Conservation (phyloP, 2,329 filamentous ascomycete species). For the Xylariaceae sp. region DNA sequence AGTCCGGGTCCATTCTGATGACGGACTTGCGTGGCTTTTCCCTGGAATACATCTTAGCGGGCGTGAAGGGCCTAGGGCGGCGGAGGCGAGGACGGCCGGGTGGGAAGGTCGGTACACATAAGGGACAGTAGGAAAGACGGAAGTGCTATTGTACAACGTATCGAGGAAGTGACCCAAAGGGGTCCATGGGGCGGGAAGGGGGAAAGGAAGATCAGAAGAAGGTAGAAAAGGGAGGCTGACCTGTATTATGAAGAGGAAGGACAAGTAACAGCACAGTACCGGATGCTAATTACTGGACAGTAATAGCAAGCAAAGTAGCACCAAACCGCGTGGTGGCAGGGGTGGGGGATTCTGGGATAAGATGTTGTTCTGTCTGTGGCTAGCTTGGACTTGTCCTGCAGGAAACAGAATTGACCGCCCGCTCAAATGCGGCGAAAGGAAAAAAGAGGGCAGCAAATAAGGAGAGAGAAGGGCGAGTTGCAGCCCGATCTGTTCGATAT, state of each 20-base stretch:
- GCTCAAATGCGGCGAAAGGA: conserved; percentile 29
- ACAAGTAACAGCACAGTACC: conserved; percentile 29
- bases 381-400: conserved; percentile 30
- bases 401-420: conserved; percentile 31
- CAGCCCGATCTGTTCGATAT: conserved; percentile 32
- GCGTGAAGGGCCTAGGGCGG: conserved; percentile 28
- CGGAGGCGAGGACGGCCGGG: conserved; percentile 26
- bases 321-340: conserved; percentile 32
- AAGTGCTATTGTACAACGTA: conserved; percentile 33
- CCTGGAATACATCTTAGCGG: conserved; percentile 50
- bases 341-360: conserved; percentile 28
- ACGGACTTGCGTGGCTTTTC: conserved; percentile 43
- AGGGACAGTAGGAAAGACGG: conserved; percentile 22
- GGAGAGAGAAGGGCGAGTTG: conserved; percentile 24
- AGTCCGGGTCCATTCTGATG: conserved; percentile 64
- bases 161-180: conserved; percentile 34
- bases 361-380: conserved; percentile 29
- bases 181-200: conserved; percentile 32
- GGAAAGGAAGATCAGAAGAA: conserved; percentile 22
- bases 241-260: conserved; percentile 34
- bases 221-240: conserved; percentile 29
- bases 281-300: conserved; percentile 17
- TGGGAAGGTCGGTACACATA: conserved; percentile 26
- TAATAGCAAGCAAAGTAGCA: conserved; percentile 30
- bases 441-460: conserved; percentile 32